phyloP scores from a whole-genome alignment of 768 basidiomycete genomes.

The Trichaptum fuscoviolaceum region DNA sequence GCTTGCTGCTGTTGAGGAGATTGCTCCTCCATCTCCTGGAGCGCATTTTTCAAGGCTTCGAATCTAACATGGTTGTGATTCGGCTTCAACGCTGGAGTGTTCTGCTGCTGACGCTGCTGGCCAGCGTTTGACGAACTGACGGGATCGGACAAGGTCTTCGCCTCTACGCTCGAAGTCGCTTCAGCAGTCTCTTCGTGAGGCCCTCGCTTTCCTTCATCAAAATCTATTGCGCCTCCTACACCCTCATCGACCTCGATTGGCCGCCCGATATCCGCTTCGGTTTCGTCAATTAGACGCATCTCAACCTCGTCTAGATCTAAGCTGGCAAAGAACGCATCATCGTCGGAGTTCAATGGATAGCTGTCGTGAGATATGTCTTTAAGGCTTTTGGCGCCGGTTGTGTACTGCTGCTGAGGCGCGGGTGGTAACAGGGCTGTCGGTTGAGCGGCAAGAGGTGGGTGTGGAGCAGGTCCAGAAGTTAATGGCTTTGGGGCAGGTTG shows the following conservation, averaged over 20 bases:
- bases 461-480: constrained; percentile 6
- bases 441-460: constrained; percentile 10
- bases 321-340: constrained; percentile 58
- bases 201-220: constrained; percentile 28
- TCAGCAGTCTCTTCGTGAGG: background rate
- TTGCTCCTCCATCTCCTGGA: background rate
- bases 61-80: background rate
- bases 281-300: background rate
- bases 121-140: background rate
- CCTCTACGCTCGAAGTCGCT: background rate
- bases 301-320: constrained; percentile 44
- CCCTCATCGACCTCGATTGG: constrained; percentile 43
- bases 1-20: background rate
- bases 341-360: constrained; percentile 52
- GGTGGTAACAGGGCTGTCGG: constrained; percentile 9
- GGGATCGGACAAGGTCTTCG: background rate
- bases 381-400: constrained; percentile 5
- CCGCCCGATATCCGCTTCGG: constrained; percentile 30
- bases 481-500: background rate
- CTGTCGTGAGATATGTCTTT: constrained; percentile 26
- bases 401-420: constrained; percentile 6
- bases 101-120: background rate
- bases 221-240: constrained; percentile 33
- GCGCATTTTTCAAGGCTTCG: background rate
- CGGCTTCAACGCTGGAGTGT: background rate